Evolutionary conservation across 371 early-diverging fungal species (phyloP), one percentile per base, ranked within the genome.

Genomic region (Blakeslea trispora): DNA sequence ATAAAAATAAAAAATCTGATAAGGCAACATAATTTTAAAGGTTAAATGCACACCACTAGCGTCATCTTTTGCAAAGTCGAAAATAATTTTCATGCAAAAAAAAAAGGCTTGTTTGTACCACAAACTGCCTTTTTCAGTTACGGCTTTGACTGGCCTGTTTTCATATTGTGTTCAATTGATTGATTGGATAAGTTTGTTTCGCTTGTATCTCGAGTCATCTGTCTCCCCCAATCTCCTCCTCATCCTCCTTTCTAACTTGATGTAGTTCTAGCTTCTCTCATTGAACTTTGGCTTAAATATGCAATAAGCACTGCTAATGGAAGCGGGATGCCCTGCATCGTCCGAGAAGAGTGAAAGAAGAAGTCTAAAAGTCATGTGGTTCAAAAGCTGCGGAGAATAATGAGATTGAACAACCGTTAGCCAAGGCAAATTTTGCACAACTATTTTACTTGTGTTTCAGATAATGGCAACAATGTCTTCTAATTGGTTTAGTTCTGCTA

Each of bases 401-500:
- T 37, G 2, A 2, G 11, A 13, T 37, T 14, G 14, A 28, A 28
- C 28, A 7, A 3, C 28, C 28, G 28, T 28, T 28, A 37, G 37
- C 37, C 37, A 9, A 37, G 37, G 9, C 2, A 37, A 37, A 37
- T 9, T 11, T 37, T 37, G 37, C 17, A 17, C 13, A 2, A 40
- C 40, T 15, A 5, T 40, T 15, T 17, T 15, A 40, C 17, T 40
- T 22, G 51, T 41, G 51, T 51, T 51, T 51, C 51, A 51, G 51
- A 51, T 51, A 40, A 24, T 51, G 39, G 40, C 37, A 51, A 37
- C 23, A 51, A 40, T 24, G 23, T 15, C 40, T 31, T 43, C 24
- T 53, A 31, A 53, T 53, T 53, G 53, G 53, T 41, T 40, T 41
- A 40, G 24, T 51, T 50, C 39, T 40, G 37, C 39, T 24, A 22